Evolutionary conservation across 306 rosid genomes (phyloP).

Genomic region (Prinsepia uniflora): DNA sequence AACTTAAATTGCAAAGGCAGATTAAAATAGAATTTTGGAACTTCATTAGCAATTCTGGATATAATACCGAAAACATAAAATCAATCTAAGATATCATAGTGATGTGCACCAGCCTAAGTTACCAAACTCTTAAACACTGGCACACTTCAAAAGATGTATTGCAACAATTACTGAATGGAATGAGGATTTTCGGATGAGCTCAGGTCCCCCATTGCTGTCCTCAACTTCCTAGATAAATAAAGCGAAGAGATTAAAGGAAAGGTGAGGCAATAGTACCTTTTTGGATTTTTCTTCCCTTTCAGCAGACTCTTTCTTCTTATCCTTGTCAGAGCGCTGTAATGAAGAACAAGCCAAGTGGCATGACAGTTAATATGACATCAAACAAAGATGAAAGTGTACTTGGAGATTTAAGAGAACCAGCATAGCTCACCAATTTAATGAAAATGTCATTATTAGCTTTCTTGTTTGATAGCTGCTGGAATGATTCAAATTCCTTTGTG

Average conservation of each 20-base stretch:
- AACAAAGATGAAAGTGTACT: not conserved
- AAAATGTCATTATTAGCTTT: slow-evolving; percentile 72
- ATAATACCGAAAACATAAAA: not conserved
- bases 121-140: not conserved
- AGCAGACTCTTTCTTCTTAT: slow-evolving; percentile 68
- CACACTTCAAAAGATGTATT: not conserved
- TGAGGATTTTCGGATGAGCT: not conserved
- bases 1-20: too few relatives aligned
- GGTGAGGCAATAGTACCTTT: slow-evolving; percentile 44
- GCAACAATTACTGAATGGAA: not conserved
- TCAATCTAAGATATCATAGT: not conserved
- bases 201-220: not conserved
- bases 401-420: not conserved
- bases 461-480: slow-evolving; percentile 88
- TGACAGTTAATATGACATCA: not conserved
- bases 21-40: not conserved
- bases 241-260: not conserved
- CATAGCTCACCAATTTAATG: slow-evolving; percentile 60
- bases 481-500: slow-evolving; percentile 62
- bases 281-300: slow-evolving; percentile 84
- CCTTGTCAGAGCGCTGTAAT: slow-evolving; percentile 82
- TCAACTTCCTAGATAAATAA: not conserved
- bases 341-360: slow-evolving; percentile 6
- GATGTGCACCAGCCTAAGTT: not conserved
- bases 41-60: not conserved